Percentiles rank a stretch among this genome's conserved stretches.
Evolutionary conservation across 2,329 filamentous ascomycete genomes (phyloP).

Genomic region (Talaromyces marneffei): DNA sequence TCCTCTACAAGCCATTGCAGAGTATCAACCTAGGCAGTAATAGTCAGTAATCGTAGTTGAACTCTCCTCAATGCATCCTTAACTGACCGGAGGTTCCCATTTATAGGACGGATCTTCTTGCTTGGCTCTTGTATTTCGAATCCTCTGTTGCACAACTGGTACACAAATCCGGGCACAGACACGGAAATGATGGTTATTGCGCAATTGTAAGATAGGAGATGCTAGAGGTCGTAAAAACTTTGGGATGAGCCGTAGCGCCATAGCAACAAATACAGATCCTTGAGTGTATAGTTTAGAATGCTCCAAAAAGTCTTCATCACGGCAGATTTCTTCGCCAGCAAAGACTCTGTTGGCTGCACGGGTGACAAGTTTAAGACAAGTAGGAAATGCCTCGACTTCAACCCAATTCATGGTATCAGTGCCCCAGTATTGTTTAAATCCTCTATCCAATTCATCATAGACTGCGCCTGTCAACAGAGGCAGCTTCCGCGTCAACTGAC

Average conservation of each 20-base stretch:
- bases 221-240: not conserved
- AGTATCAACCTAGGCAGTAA: not conserved
- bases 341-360: slow-evolving; percentile 1
- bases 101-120: not conserved
- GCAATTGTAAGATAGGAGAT: not conserved
- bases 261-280: not conserved
- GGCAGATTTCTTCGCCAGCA: not conserved
- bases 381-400: not conserved
- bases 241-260: not conserved
- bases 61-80: not conserved
- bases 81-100: not conserved
- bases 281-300: not conserved
- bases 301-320: slow-evolving; percentile 1
- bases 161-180: not conserved
- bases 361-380: not conserved
- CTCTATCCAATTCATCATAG: not conserved
- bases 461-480: not conserved
- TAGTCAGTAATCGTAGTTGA: not conserved
- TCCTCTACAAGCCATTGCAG: slow-evolving; percentile 3
- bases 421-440: not conserved
- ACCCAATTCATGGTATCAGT: not conserved
- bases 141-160: not conserved
- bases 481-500: slow-evolving; percentile 2
- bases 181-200: not conserved
- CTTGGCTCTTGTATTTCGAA: not conserved